Conservation (phyloP, 495 filamentous ascomycete species). For the Cercophora sp. region DNA sequence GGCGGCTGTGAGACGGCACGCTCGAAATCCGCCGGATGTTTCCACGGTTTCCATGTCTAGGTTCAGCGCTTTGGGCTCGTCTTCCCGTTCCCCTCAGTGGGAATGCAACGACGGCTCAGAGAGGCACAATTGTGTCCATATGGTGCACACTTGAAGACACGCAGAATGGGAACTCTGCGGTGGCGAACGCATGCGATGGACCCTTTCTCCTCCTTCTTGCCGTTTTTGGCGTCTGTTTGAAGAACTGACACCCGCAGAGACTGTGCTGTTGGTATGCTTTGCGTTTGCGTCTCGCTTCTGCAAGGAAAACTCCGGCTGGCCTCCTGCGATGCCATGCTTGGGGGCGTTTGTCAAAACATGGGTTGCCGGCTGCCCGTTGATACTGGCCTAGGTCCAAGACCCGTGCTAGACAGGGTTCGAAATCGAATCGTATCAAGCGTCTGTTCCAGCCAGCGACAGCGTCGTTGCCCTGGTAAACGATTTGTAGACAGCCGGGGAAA, state of each 20-base stretch:
- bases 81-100: constrained; percentile 13
- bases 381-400: constrained; percentile 14
- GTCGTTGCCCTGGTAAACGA: constrained; percentile 9
- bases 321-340: too few species aligned
- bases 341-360: too few species aligned
- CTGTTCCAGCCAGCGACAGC: not conserved
- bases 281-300: constrained; percentile 15
- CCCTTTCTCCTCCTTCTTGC: not conserved
- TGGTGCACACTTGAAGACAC: too few species aligned
- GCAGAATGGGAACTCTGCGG: too few species aligned
- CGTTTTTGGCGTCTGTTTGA: not conserved
- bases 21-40: constrained; percentile 11
- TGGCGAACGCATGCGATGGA: not conserved
- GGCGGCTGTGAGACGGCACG: constrained; percentile 16
- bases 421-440: constrained; percentile 3
- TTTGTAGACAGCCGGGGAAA: constrained; percentile 9
- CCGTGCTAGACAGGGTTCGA: constrained; percentile 3
- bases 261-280: not conserved
- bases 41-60: constrained; percentile 19
- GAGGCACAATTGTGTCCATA: not conserved
- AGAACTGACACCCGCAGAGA: not conserved
- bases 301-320: constrained; percentile 11
- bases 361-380: not conserved
- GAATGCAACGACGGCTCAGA: constrained; percentile 23
- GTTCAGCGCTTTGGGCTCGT: constrained; percentile 27